These are phyloP conservation scores for Dictyostelium firmibasis DNA, from an alignment of 78 protist genomes.

Conservation along the genomic window DNA sequence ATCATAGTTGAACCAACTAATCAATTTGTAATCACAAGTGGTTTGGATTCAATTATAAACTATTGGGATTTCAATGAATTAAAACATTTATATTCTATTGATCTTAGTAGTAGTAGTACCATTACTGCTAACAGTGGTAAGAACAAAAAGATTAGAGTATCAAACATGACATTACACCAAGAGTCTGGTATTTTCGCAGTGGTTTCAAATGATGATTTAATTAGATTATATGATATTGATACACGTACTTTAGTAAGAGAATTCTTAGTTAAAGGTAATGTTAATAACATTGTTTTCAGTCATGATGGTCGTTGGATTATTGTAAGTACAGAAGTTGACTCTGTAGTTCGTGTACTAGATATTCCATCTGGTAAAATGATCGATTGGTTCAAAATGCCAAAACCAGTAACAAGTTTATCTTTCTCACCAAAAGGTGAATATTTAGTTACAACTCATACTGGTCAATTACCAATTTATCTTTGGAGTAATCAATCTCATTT, in stretches of 20 bases:
- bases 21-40: neutral
- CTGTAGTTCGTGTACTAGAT: constrained; percentile 57
- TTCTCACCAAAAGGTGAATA: constrained; percentile 72
- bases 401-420: constrained; percentile 45
- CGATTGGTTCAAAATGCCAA: constrained; percentile 76
- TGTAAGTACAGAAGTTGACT: constrained; percentile 14
- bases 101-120: neutral
- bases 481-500: constrained; percentile 82
- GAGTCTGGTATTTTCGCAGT: constrained; percentile 74
- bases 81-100: neutral
- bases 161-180: constrained; percentile 15
- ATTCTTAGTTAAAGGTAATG: constrained; percentile 30
- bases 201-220: constrained; percentile 35
- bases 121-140: neutral
- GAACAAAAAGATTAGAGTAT: neutral
- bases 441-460: constrained; percentile 73
- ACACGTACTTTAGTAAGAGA: constrained; percentile 48
- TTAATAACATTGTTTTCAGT: constrained; percentile 43
- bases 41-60: constrained; percentile 11
- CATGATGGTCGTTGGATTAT: constrained; percentile 74
- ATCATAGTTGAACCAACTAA: constrained; percentile 48
- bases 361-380: constrained; percentile 73
- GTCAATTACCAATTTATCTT: constrained; percentile 34
- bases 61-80: constrained; percentile 45
- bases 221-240: constrained; percentile 68